These are phyloP conservation scores for Diaporthe longicolla DNA, from an alignment of 2,329 filamentous ascomycete species.

Conservation along the genomic window DNA sequence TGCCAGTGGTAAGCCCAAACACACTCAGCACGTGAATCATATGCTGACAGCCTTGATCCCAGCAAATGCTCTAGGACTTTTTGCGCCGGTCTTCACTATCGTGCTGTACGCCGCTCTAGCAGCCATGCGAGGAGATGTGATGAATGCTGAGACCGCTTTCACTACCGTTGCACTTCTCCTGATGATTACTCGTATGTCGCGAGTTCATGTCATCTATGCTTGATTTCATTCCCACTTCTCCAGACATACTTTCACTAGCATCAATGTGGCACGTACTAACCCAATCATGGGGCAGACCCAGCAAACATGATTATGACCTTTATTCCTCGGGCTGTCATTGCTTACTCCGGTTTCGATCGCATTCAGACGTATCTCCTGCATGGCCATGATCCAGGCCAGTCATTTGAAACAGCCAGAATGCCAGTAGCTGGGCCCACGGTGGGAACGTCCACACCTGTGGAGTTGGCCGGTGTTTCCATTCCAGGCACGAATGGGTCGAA, in stretches of 20 bases:
- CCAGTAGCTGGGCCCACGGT: neutral
- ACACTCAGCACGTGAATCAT: neutral
- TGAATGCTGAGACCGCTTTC: constrained; percentile 57
- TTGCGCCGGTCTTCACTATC: constrained; percentile 56
- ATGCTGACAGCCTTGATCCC: constrained; percentile 19
- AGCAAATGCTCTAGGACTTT: constrained; percentile 60
- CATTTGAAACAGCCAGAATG: neutral
- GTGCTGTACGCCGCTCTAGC: constrained; percentile 53
- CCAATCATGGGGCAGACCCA: constrained; percentile 46
- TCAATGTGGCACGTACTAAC: neutral
- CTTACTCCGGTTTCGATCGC: constrained; percentile 54
- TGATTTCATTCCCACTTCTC: neutral
- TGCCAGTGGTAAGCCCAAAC: constrained; percentile 53
- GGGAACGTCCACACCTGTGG: neutral
- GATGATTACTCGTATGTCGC: constrained; percentile 52
- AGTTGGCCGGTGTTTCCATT: constrained; percentile 40
- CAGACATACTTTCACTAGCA: no score
- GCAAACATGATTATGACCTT: constrained; percentile 62
- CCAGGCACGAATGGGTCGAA: constrained; percentile 12
- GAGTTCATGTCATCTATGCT: neutral
- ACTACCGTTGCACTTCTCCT: constrained; percentile 56
- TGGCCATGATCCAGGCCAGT: neutral
- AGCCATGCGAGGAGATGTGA: constrained; percentile 37
- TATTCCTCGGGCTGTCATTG: constrained; percentile 51
- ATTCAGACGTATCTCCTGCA: constrained; percentile 54